Percentiles rank a stretch among this genome's conserved stretches.
Evolutionary conservation across 2,329 filamentous ascomycete species (phyloP).

Genomic region (Mariannaea elegans): DNA sequence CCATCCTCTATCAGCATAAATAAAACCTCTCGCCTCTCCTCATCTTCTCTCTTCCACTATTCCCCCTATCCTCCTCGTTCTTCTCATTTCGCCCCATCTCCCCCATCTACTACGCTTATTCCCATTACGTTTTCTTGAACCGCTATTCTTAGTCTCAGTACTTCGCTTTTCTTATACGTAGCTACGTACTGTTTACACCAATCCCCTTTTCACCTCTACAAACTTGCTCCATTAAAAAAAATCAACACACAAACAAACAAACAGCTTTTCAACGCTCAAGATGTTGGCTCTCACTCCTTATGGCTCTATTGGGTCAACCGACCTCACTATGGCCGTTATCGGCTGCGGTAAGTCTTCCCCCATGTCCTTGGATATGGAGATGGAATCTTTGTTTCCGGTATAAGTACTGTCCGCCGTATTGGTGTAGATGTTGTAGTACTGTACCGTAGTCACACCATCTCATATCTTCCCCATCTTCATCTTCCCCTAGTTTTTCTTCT

Average conservation of each 20-base stretch:
- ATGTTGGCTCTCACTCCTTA: constrained; percentile 47
- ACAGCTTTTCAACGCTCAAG: constrained; percentile 27
- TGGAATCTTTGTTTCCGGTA: constrained; percentile 11
- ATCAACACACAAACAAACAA: neutral
- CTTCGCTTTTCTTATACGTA: constrained; percentile 9
- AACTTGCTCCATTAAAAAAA: constrained; percentile 6
- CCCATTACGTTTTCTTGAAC: neutral
- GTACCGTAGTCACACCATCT: constrained; percentile 6
- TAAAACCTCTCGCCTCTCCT: constrained; percentile 11
- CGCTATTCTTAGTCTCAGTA: neutral
- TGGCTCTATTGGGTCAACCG: constrained; percentile 46
- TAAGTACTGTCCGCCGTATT: constrained; percentile 19
- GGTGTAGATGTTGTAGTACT: constrained; percentile 22
- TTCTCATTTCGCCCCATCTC: neutral
- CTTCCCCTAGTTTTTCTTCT: neutral
- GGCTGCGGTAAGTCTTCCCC: constrained; percentile 74
- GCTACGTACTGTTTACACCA: constrained; percentile 12
- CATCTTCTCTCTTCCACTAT: neutral
- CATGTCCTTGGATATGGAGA: constrained; percentile 12
- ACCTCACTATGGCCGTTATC: constrained; percentile 79
- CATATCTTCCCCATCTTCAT: neutral
- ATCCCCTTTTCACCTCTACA: constrained; percentile 12
- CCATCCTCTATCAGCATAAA: neutral
- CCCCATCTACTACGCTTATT: constrained; percentile 1
- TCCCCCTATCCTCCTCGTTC: constrained; percentile 6